phyloP scores from a whole-genome alignment of 805 yeast genomes.

The Teunomyces pallodes region DNA sequence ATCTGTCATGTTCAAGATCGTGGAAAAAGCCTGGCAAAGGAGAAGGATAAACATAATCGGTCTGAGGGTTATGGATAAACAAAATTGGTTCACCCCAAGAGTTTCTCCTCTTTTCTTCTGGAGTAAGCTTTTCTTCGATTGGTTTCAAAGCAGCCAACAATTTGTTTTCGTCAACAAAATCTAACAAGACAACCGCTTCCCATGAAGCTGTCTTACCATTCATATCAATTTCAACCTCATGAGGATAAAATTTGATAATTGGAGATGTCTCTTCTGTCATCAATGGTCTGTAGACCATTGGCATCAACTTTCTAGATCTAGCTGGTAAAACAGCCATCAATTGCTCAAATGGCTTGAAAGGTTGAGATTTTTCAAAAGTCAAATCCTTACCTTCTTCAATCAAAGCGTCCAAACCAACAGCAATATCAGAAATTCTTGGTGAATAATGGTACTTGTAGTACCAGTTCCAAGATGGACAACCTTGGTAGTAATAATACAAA shows the following conservation, averaged over 20 bases:
- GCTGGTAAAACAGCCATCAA: slow-evolving; percentile 97
- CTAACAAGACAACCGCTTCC: slow-evolving; percentile 94
- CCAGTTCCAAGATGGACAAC: slow-evolving; percentile 97
- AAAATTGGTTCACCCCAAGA: slow-evolving; percentile 66
- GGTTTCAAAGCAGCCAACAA: slow-evolving; percentile 73
- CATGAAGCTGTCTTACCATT: slow-evolving; percentile 95
- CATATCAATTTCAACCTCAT: slow-evolving; percentile 80
- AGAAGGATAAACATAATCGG: slow-evolving; percentile 61
- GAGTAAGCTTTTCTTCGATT: slow-evolving; percentile 54
- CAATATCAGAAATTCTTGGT: slow-evolving; percentile 88
- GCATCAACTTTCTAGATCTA: slow-evolving; percentile 78
- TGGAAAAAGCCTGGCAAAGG: slow-evolving; percentile 75
- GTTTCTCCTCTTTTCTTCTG: slow-evolving; percentile 75
- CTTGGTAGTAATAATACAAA: slow-evolving; percentile 81
- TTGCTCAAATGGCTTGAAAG: slow-evolving; percentile 92
- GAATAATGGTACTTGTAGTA: slow-evolving; percentile 86
- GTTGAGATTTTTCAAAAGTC: slow-evolving; percentile 65
- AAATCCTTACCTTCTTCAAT: slow-evolving; percentile 34
- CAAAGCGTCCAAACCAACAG: slow-evolving; percentile 63
- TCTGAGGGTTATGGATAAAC: slow-evolving; percentile 76
- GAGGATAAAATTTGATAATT: slow-evolving; percentile 86
- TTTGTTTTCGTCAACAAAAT: slow-evolving; percentile 84
- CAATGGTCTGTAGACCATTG: slow-evolving; percentile 69
- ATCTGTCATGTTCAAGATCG: slow-evolving; percentile 76
- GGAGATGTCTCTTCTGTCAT: slow-evolving; percentile 88